Evolutionary conservation across 208 protist species (phyloP).

Genomic region (Endotrypanum monterogeii): DNA sequence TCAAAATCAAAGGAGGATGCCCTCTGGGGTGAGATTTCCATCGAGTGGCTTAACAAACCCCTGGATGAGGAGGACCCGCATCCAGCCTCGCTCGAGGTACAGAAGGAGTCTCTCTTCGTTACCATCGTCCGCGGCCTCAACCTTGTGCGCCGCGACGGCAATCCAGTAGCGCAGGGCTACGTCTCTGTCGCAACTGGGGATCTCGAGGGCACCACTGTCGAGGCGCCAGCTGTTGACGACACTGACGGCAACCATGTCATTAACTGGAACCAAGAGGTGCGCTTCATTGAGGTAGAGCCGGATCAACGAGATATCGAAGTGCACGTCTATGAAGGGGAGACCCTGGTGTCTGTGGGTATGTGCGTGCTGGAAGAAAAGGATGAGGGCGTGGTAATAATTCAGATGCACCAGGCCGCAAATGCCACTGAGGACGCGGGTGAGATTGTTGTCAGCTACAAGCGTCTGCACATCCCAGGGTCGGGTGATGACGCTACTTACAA

Average conservation of each 20-base stretch:
- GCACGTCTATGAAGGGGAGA: conserved; percentile 57
- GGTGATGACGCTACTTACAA: conserved; percentile 8
- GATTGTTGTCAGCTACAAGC: conserved; percentile 81
- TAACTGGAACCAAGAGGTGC: conserved; percentile 89
- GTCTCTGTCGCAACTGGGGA: conserved; percentile 70
- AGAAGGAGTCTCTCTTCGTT: conserved; percentile 77
- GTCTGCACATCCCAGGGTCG: conserved; percentile 38
- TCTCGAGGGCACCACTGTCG: conserved; percentile 73
- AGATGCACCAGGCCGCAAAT: conserved; percentile 58
- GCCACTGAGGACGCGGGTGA: conserved; percentile 57
- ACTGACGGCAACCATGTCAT: conserved; percentile 50
- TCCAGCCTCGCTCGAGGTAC: conserved; percentile 36
- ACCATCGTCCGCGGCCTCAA: conserved; percentile 82
- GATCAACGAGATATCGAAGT: conserved; percentile 57
- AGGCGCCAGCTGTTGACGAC: conserved; percentile 52
- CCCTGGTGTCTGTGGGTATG: conserved; percentile 52
- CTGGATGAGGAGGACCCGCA: conserved; percentile 40
- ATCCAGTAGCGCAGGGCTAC: conserved; percentile 46
- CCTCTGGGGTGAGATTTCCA: conserved; percentile 83
- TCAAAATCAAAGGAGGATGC: conserved; percentile 87
- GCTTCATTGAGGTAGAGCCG: conserved; percentile 75
- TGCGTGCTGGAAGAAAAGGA: conserved; percentile 43
- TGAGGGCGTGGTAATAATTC: conserved; percentile 51
- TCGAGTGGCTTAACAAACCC: conserved; percentile 79
- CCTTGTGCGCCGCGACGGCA: conserved; percentile 44